Base-by-base conservation (phyloP, 352 stramenopile species). In the Blastocystis sp. region DNA sequence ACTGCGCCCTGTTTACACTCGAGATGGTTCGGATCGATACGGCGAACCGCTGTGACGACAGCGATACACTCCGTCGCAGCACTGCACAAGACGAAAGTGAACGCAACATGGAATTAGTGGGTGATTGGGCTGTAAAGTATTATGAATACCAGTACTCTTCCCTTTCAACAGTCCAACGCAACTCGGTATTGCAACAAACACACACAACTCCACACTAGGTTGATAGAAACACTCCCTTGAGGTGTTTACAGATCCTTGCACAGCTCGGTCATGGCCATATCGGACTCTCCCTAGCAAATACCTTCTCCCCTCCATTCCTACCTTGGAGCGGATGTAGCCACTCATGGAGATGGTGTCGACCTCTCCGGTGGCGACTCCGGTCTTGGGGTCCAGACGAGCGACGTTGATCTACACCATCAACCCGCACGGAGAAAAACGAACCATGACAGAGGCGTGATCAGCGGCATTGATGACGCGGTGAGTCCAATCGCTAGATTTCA, bases 361-460 rank as follows among this genome's bases (percentile, higher is more conserved):
- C 69, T 81, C 44, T 32, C 69, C 69, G 34, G 69, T 81, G 27
- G 69, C 69, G 63, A 81, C 46, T 34, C 69, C 69, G 36, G 69
- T 81, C 69, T 81, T 46, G 48, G 69, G 69, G 49, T 81, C 69
- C 16, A 81, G 27, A 42, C 42, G 44, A 81, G 69, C 69, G 38
- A 81, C 29, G 69, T 81, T 81, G 48, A 81, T 81, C 69, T 81
- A 78, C 18, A 3, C 16, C 61, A 61, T 48, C 8, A 81, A 9
- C 53, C 14, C 24, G 48, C 14, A 14, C 32, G 11, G 8, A 8
- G 16, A 7, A 4, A 61, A 21, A 42, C 42, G 0, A 40, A 81
- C 69, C 69, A 81, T 81, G 27, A 81, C 69, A 42, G 69, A 81
- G 44, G 69, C 69, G 53, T 81, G 69, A 49, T 81, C 69, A 18